Conservation (phyloP, 371 early-diverging fungal genomes). For the Zychaea mexicana region DNA sequence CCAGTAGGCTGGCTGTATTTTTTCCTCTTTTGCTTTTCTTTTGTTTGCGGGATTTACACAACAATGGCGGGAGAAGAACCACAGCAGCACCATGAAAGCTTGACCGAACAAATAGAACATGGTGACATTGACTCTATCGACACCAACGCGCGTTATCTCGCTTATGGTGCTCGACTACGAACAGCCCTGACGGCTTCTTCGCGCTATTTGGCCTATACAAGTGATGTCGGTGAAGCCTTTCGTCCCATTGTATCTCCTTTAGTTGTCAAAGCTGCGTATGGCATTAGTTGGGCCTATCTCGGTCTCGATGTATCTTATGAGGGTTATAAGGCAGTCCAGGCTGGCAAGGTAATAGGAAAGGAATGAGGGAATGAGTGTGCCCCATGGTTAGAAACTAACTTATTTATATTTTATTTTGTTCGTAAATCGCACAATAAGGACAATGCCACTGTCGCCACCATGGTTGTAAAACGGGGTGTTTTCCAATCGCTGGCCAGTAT, state of each 20-base stretch:
- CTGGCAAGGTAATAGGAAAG: slow-evolving; percentile 56
- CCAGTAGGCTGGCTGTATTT: no score
- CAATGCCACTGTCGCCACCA: neutral
- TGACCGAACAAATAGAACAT: slow-evolving; percentile 17
- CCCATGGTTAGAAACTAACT: neutral
- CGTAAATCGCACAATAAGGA: neutral
- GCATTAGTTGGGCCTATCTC: slow-evolving; percentile 66
- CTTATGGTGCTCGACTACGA: slow-evolving; percentile 65
- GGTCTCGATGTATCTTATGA: slow-evolving; percentile 71
- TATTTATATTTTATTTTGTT: neutral
- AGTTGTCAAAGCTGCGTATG: slow-evolving; percentile 68
- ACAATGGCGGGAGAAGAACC: neutral
- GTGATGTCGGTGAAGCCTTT: slow-evolving; percentile 79
- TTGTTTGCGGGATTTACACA: neutral
- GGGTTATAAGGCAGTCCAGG: slow-evolving; percentile 64
- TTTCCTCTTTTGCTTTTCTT: neutral
- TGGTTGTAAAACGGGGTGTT: slow-evolving; percentile 43
- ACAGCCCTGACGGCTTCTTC: slow-evolving; percentile 57
- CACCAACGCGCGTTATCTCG: slow-evolving; percentile 66
- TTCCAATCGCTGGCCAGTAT: slow-evolving; percentile 78
- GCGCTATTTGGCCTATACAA: slow-evolving; percentile 21
- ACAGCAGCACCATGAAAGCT: neutral
- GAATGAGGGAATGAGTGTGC: no score
- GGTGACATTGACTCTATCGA: slow-evolving; percentile 59
- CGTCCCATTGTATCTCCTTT: slow-evolving; percentile 66